These are phyloP conservation scores for Malus hybrid DNA, from an alignment of 331 rosid species.

Conservation along the genomic window DNA sequence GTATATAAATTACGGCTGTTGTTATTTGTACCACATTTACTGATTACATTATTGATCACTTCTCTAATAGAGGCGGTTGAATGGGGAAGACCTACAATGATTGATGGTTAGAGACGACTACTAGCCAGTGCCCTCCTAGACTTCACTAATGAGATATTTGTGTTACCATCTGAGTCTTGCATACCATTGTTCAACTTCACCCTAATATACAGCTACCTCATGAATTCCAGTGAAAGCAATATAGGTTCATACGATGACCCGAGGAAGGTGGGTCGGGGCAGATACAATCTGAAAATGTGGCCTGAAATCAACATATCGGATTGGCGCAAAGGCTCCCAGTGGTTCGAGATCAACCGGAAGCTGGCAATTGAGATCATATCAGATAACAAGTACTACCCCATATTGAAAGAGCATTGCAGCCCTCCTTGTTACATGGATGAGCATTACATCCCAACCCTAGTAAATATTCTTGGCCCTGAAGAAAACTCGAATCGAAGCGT, in stretches of 20 bases:
- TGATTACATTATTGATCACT: neutral
- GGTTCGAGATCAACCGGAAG: conserved; percentile 37
- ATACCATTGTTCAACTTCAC: conserved; percentile 48
- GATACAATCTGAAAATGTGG: conserved; percentile 36
- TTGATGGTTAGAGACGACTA: conserved; percentile 42
- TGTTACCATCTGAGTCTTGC: conserved; percentile 34
- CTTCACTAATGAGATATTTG: conserved; percentile 34
- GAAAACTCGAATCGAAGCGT: conserved; percentile 32
- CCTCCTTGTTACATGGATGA: conserved; percentile 56
- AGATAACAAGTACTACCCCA: conserved; percentile 26
- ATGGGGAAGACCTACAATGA: conserved; percentile 40
- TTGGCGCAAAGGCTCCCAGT: conserved; percentile 56
- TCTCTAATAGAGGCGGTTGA: conserved; percentile 17
- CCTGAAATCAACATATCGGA: conserved; percentile 16
- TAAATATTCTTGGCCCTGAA: conserved; percentile 14
- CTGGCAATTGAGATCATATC: conserved; percentile 27
- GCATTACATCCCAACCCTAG: conserved; percentile 41
- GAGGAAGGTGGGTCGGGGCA: conserved; percentile 30
- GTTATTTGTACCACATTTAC: too few relatives aligned
- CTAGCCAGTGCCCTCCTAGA: conserved; percentile 43
- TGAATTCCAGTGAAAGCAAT: conserved; percentile 15
- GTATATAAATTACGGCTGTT: neutral
- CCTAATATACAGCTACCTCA: conserved; percentile 22
- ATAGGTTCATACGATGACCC: conserved; percentile 37
- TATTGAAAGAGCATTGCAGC: conserved; percentile 25